Conservation (phyloP, 2,329 filamentous ascomycete species). For the Phaeosphaeriaceae sp. region DNA sequence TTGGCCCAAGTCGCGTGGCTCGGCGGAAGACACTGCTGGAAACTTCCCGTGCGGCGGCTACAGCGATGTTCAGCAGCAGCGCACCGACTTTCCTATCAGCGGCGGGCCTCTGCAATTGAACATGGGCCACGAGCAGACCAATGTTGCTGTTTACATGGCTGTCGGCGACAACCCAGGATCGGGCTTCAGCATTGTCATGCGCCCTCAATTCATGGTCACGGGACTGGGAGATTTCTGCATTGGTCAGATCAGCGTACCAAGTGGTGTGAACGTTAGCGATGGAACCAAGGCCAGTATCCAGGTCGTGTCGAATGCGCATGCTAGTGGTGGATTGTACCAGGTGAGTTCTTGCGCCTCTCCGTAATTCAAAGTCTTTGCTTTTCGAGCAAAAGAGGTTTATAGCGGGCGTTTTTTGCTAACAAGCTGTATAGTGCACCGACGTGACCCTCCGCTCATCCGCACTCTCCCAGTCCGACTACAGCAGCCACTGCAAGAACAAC, state of each 20-base stretch:
- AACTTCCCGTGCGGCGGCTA: slow-evolving; percentile 61
- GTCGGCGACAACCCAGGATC: slow-evolving; percentile 60
- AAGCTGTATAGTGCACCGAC: slow-evolving; percentile 68
- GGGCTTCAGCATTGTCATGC: slow-evolving; percentile 74
- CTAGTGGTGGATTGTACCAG: slow-evolving; percentile 70
- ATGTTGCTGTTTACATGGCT: slow-evolving; percentile 61
- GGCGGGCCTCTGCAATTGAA: slow-evolving; percentile 61
- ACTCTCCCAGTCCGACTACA: slow-evolving; percentile 52
- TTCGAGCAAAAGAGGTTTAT: slow-evolving; percentile 5
- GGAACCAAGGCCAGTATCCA: slow-evolving; percentile 72
- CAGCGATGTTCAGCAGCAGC: slow-evolving; percentile 50
- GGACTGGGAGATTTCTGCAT: slow-evolving; percentile 72
- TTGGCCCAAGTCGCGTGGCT: slow-evolving; percentile 60
- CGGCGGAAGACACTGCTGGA: slow-evolving; percentile 55
- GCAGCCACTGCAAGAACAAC: slow-evolving; percentile 64
- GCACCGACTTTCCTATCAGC: slow-evolving; percentile 57
- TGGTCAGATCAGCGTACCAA: slow-evolving; percentile 63
- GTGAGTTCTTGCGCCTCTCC: slow-evolving; percentile 38
- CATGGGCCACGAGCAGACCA: slow-evolving; percentile 60
- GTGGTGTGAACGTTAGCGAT: slow-evolving; percentile 59
- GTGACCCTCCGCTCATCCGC: slow-evolving; percentile 68
- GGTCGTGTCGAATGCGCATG: slow-evolving; percentile 69
- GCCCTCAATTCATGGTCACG: slow-evolving; percentile 66
- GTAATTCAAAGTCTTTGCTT: not conserved
- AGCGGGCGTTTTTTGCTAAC: not conserved